Conservation (phyloP, 768 basidiomycete species). For the Pleurotus giganteus region DNA sequence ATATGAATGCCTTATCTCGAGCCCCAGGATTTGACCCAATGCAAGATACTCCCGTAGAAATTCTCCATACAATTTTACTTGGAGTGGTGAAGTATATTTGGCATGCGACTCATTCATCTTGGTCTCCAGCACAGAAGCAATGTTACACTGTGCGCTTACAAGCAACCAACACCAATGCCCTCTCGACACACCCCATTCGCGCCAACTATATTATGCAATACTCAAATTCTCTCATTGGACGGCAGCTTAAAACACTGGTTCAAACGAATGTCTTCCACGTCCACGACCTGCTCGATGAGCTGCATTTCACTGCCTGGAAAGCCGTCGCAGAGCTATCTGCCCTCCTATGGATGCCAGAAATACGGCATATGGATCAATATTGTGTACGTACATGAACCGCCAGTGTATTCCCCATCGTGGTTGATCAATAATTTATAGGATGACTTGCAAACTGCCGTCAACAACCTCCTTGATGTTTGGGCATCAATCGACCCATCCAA, state of each 20-base stretch:
- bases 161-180: conserved; percentile 26
- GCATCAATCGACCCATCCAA: conserved; percentile 31
- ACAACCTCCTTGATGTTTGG: conserved; percentile 35
- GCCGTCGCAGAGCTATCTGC: conserved; percentile 32
- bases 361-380: conserved; percentile 30
- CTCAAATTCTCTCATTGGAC: conserved; percentile 37
- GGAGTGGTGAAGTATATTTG: conserved; percentile 43
- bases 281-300: conserved; percentile 25
- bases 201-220: conserved; percentile 43
- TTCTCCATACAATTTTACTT: conserved; percentile 43
- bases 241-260: conserved; percentile 37
- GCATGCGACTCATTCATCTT: conserved; percentile 30
- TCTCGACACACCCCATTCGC: conserved; percentile 30
- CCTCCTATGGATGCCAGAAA: conserved; percentile 40
- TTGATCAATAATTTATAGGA: conserved; percentile 15
- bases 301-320: conserved; percentile 25
- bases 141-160: conserved; percentile 29
- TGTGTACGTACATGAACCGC: too few species aligned
- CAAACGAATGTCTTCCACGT: conserved; percentile 37
- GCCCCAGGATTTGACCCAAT: conserved; percentile 30
- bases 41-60: conserved; percentile 37
- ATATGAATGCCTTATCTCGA: too few species aligned
- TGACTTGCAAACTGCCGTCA: conserved; percentile 25
- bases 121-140: conserved; percentile 24
- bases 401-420: background rate